Conservation (phyloP, 495 filamentous ascomycete genomes). For the Xanthoparmelia taractica region DNA sequence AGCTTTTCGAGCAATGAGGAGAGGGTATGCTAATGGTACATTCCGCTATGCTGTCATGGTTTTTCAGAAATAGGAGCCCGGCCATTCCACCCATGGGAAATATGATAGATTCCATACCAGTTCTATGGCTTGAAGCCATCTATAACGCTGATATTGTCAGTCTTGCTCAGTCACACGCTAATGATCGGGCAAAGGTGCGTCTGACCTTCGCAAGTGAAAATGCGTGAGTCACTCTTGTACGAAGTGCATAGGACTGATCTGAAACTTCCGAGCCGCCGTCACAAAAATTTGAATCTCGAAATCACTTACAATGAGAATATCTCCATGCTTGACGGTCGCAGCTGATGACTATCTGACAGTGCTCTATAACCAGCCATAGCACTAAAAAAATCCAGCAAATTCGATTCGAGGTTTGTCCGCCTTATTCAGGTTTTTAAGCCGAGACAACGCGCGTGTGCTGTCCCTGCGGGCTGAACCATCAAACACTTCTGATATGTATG, state of each 20-base stretch:
- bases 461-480: not conserved
- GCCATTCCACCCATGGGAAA: not conserved
- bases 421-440: not conserved
- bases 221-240: not conserved
- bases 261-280: not conserved
- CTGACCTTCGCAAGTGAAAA: too few relatives aligned
- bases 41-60: conserved; percentile 52
- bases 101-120: not conserved
- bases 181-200: too few relatives aligned
- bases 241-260: not conserved
- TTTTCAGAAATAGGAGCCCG: conserved; percentile 36
- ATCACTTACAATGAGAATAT: not conserved
- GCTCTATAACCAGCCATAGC: not conserved
- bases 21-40: conserved; percentile 49
- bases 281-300: not conserved
- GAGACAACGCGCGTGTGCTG: not conserved
- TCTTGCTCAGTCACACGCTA: not conserved
- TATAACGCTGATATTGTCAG: not conserved
- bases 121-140: not conserved
- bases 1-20: conserved; percentile 51
- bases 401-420: not conserved
- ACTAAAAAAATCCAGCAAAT: too few relatives aligned
- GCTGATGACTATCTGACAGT: not conserved
- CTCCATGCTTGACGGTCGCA: not conserved
- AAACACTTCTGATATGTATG: not conserved